A percentile compares a stretch with the other conserved stretches of the same genome.
These are phyloP conservation scores for Silene latifolia DNA, from an alignment of 148 eudicot species.

Conservation along the genomic window DNA sequence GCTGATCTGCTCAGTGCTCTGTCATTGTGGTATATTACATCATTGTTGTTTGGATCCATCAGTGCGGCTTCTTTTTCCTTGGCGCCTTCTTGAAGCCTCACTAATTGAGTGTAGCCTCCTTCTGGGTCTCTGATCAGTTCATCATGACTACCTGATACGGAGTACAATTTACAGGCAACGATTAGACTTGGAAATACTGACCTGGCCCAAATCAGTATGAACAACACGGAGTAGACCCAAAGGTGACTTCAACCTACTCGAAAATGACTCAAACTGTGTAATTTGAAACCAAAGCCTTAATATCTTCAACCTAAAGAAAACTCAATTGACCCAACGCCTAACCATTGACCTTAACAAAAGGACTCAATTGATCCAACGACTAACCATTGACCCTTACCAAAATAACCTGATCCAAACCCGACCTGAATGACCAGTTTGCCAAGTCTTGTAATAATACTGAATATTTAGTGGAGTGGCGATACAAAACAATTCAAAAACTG, in stretches of 20 bases:
- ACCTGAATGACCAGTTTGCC: neutral
- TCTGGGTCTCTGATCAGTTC: constrained; percentile 57
- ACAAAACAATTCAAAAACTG: too few relatives aligned
- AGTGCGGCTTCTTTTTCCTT: constrained; percentile 31
- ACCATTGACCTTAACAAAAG: too few relatives aligned
- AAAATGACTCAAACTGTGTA: too few relatives aligned
- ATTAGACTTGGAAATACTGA: neutral
- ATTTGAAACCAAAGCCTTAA: too few relatives aligned
- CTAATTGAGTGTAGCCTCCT: constrained; percentile 75
- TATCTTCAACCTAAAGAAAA: too few relatives aligned
- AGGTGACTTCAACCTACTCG: too few relatives aligned
- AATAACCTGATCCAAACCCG: neutral
- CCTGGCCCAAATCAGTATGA: neutral
- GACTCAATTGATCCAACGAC: neutral
- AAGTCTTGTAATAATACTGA: neutral
- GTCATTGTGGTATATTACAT: constrained; percentile 23
- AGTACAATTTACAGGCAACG: neutral
- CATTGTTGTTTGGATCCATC: constrained; percentile 14
- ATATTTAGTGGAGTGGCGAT: neutral
- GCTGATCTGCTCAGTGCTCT: constrained; percentile 37
- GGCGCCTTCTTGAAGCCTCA: constrained; percentile 62
- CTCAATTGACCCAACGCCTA: too few relatives aligned
- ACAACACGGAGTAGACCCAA: too few relatives aligned
- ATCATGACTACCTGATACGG: constrained; percentile 54
- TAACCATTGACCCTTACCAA: neutral